Conservation (phyloP, 176 grass and related monocot genomes). For the Lolium rigidum region DNA sequence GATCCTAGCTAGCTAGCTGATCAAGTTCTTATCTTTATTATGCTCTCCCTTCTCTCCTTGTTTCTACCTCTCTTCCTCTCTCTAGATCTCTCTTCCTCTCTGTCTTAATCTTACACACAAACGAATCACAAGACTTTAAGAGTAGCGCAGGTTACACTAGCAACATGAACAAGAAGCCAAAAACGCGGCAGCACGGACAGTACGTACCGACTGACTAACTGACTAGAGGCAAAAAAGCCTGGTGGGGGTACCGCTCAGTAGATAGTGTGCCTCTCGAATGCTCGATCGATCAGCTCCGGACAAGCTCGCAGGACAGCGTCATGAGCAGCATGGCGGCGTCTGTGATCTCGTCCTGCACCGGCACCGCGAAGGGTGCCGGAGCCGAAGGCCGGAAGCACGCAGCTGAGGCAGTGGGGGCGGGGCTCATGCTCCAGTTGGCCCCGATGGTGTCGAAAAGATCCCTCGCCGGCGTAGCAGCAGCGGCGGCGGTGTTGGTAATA, state of each 20-base stretch:
- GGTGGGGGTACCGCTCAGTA: constrained; percentile 14
- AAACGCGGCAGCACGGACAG: constrained; percentile 38
- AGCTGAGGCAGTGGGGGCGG: constrained; percentile 6
- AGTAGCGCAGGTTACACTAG: constrained; percentile 43
- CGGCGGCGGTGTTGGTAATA: not conserved
- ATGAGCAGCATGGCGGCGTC: constrained; percentile 96
- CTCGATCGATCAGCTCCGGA: constrained; percentile 66
- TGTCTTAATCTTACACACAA: constrained; percentile 12
- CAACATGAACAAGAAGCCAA: constrained; percentile 55
- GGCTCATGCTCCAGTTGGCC: constrained; percentile 57
- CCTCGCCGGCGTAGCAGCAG: constrained; percentile 11
- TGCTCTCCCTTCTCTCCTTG: constrained; percentile 12
- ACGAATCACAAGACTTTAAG: constrained; percentile 54
- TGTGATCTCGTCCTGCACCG: constrained; percentile 76
- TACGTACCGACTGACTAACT: constrained; percentile 34
- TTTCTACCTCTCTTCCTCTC: constrained; percentile 17
- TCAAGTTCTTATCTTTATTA: constrained; percentile 21
- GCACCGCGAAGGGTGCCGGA: constrained; percentile 36
- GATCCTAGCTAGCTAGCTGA: constrained; percentile 31
- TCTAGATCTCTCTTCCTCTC: not conserved
- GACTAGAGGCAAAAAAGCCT: constrained; percentile 46
- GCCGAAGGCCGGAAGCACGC: constrained; percentile 43
- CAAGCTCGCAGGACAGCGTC: constrained; percentile 81
- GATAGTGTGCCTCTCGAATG: constrained; percentile 8
- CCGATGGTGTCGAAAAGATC: constrained; percentile 63